Conservation (phyloP, 2,329 filamentous ascomycete species). For the Aureobasidium sp. region DNA sequence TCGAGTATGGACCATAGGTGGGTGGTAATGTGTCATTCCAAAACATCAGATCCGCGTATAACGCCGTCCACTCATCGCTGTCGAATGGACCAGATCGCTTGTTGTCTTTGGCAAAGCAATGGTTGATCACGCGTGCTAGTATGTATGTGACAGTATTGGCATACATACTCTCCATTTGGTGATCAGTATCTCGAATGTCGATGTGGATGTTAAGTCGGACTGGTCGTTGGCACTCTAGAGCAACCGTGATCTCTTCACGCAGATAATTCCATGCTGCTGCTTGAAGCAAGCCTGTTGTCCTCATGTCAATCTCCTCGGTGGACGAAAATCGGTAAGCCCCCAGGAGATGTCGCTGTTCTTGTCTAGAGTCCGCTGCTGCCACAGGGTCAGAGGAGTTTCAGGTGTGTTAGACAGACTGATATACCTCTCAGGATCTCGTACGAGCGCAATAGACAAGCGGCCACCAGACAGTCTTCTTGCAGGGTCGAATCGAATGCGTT, state of each 20-base stretch:
- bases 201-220: constrained; percentile 4
- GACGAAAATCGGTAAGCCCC: constrained; percentile 52
- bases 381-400: background rate
- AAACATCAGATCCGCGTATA: constrained; percentile 24
- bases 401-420: constrained; percentile 18
- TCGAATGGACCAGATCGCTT: background rate
- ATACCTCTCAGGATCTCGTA: constrained; percentile 55
- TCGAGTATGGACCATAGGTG: constrained; percentile 39
- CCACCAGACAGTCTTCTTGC: constrained; percentile 48
- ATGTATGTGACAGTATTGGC: constrained; percentile 50
- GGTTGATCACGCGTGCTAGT: constrained; percentile 51
- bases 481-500: constrained; percentile 34
- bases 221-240: constrained; percentile 40
- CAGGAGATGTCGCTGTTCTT: constrained; percentile 53
- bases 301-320: constrained; percentile 29
- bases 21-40: constrained; percentile 41
- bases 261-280: constrained; percentile 60
- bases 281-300: constrained; percentile 36
- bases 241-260: constrained; percentile 60
- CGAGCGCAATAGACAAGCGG: constrained; percentile 54
- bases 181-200: background rate
- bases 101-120: constrained; percentile 30
- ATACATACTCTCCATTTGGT: constrained; percentile 35
- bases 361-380: constrained; percentile 8
- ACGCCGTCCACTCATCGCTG: background rate